Base-by-base conservation (phyloP, 2,329 filamentous ascomycete species). In the Penicillium sp. region DNA sequence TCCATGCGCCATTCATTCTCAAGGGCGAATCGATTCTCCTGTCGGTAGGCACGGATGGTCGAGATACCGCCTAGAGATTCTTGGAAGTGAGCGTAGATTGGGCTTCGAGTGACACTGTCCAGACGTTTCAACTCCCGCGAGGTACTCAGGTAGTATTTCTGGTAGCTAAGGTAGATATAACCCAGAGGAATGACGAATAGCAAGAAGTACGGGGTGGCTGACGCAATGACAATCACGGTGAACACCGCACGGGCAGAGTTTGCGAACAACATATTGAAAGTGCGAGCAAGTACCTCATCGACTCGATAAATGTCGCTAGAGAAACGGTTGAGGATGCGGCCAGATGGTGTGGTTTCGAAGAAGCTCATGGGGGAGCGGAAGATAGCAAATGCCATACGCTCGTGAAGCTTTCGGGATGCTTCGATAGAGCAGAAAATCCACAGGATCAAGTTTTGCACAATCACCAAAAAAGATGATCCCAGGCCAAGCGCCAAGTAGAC, bases 361-460 rank as follows among this genome's bases (percentile, higher is more conserved):
- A 99, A 99, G 66, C 87, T 94, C 94, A 99, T 99, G 53, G 94
- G 95, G 37, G 92, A 95, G 64, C 94, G 85, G 82, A 99, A 99
- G 66, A 97, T 97, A 18, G 94, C 92, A 67, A 89, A 94, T 42
- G 93, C 93, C 94, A 99, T 97, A 62, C 90, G 84, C 77, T 97
- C 94, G 72, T 99, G 94, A 55, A 99, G 82, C 78, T 97, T 99
- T 60, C 94, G 86, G 20, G 93, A 97, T 49, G 94, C 94, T 86
- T 99, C 94, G 61, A 99, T 99, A 5, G 94, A 97, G 78, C 95
- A 99, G 78, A 99, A 97, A 63, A 99, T 97, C 94, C 94, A 99
- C 29, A 99, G 81, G 61, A 99, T 92, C 65, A 99, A 79, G 6
- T 93, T 97, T 76, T 97, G 94, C 31, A 95, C 70, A 40, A 97